phyloP scores from a whole-genome alignment of 768 basidiomycete genomes.

The Tylopilus rubrobrunneus region DNA sequence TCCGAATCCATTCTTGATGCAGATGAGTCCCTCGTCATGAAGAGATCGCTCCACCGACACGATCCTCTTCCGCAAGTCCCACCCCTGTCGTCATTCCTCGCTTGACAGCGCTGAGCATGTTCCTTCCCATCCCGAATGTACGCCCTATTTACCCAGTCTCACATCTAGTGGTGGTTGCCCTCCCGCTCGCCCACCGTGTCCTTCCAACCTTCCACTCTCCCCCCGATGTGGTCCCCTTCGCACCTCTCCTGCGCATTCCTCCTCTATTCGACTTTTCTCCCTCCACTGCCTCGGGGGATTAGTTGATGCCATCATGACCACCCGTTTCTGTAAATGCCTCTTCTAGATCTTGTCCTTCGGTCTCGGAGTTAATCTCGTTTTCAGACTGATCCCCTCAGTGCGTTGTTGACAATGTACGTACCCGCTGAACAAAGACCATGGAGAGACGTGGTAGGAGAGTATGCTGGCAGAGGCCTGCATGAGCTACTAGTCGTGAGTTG shows the following conservation, averaged over 20 bases:
- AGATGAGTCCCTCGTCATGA: no score
- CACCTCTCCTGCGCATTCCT: slow-evolving; percentile 1
- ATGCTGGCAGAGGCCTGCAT: slow-evolving; percentile 68
- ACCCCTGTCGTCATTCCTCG: slow-evolving; percentile 57
- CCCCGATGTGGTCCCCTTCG: not conserved
- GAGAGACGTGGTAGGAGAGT: slow-evolving; percentile 73
- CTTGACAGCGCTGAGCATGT: slow-evolving; percentile 72
- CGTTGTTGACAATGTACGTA: slow-evolving; percentile 80
- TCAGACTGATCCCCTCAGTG: slow-evolving; percentile 81
- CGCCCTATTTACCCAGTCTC: slow-evolving; percentile 47
- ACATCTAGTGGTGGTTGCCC: slow-evolving; percentile 54
- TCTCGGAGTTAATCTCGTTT: slow-evolving; percentile 4
- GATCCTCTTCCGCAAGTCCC: slow-evolving; percentile 6
- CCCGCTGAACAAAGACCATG: slow-evolving; percentile 70
- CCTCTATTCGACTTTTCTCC: slow-evolving; percentile 2
- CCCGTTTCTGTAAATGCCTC: slow-evolving; percentile 3
- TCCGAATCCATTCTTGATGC: no score
- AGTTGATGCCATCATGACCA: no score
- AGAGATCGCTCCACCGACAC: slow-evolving; percentile 35
- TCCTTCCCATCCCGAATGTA: slow-evolving; percentile 87
- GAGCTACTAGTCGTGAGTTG: slow-evolving; percentile 74
- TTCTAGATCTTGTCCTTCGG: no score
- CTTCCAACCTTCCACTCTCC: slow-evolving; percentile 14
- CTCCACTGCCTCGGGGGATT: slow-evolving; percentile 5
- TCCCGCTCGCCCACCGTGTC: slow-evolving; percentile 32